Evolutionary conservation across 2,329 filamentous ascomycete genomes (phyloP), one percentile per base, ranked within the genome.

Genomic region (Fusarium graminum): DNA sequence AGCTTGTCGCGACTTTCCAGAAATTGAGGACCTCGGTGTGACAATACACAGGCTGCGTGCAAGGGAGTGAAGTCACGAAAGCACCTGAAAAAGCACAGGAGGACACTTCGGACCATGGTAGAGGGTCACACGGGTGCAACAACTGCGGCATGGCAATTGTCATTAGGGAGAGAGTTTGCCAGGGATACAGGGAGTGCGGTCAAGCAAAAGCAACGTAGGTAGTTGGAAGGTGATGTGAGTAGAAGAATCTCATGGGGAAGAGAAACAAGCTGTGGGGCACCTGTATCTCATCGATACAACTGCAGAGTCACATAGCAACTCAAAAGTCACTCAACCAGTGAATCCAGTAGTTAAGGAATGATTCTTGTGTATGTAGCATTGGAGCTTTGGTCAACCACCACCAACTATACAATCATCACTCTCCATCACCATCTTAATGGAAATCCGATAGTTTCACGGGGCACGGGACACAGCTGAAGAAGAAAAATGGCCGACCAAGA

Each of bases 401-500:
- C 22, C 6, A 6, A 22, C 22, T 22, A 22, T 22, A 6, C 22
- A 4, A 22, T 22, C 22, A 22, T 22, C n/a, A 17, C 16, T 16
- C 16, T 10, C 10, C 10, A 36, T 36, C 16, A n/a, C 46, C 44
- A 57, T 41, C 30, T 61, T 63, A 34, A 57, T 41, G 26, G 55
- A 50, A 34, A 63, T 62, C 59, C 59, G 58, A 57, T 58, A 63
- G 45, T 63, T 58, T 58, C 39, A 58, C 51, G 58, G 58, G 45
- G 58, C 43, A 63, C 59, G 59, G 50, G 51, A 52, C 60, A 61
- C 52, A 50, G 63, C 54, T 64, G 49, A 57, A 59, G 60, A 58
- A 68, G 54, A 54, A 70, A 67, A 71, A 71, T 56, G 56, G 59
- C 69, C 69, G 69, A 70, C 69, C 61, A 72, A 67, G 67, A 63